A percentile compares a stretch with the other conserved stretches of the same genome.
Evolutionary conservation across 2,329 filamentous ascomycete genomes (phyloP).

Genomic region (Verticillium albo-atrum): DNA sequence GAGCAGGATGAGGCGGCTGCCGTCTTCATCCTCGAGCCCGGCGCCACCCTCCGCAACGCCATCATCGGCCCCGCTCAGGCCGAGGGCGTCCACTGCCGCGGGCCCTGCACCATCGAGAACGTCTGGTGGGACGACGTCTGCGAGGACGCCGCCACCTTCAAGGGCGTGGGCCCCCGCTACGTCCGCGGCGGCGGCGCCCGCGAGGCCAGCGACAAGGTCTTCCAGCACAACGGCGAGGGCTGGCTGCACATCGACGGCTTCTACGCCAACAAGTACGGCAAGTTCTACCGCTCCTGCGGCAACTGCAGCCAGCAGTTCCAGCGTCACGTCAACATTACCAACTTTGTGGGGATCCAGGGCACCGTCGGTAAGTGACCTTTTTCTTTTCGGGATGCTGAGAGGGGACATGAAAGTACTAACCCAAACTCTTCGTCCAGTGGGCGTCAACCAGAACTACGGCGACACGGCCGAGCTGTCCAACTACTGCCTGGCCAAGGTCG

Average conservation of each 20-base stretch:
- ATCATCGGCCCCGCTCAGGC: constrained; percentile 38
- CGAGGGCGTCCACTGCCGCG: constrained; percentile 42
- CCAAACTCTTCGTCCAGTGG: constrained; percentile 14
- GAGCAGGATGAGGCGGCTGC: constrained; percentile 29
- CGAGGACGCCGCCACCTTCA: constrained; percentile 24
- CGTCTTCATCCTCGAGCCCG: constrained; percentile 34
- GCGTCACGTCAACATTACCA: constrained; percentile 6
- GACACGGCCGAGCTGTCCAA: constrained; percentile 24
- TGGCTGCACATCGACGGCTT: constrained; percentile 34
- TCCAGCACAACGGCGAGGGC: constrained; percentile 40
- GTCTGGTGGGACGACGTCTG: constrained; percentile 45
- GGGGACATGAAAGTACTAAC: no score
- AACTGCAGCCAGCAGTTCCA: constrained; percentile 31
- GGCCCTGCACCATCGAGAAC: constrained; percentile 30
- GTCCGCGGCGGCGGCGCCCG: constrained; percentile 39
- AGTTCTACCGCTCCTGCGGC: constrained; percentile 31
- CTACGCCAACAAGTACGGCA: constrained; percentile 42
- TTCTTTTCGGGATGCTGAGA: no score
- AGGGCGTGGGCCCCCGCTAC: constrained; percentile 21
- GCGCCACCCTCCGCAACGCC: constrained; percentile 37
- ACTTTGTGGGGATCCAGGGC: constrained; percentile 5
- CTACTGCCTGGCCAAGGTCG: constrained; percentile 14
- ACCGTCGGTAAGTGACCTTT: background rate
- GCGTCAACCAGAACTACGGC: constrained; percentile 33
- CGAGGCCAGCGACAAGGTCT: constrained; percentile 36